Conservation (phyloP, 352 stramenopile species). For the Phytophthora idaei region DNA sequence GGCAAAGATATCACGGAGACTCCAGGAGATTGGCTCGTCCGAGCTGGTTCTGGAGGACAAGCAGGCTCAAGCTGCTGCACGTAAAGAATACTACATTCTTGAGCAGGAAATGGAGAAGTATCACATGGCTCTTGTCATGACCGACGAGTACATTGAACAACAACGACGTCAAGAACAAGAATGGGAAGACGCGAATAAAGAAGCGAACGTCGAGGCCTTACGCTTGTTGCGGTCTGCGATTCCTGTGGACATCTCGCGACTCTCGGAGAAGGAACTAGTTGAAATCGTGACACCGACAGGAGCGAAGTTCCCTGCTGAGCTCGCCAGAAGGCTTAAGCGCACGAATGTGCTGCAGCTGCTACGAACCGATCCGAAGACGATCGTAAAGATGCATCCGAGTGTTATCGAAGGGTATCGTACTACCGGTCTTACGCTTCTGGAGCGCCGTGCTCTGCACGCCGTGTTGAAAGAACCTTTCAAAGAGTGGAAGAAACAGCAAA, state of each 20-base stretch:
- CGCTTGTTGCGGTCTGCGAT: conserved; percentile 71
- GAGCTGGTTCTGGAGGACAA: conserved; percentile 67
- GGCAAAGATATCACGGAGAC: conserved; percentile 71
- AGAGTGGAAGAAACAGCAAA: conserved; percentile 81
- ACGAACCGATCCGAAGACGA: conserved; percentile 69
- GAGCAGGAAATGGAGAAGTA: conserved; percentile 93
- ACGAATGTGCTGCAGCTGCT: conserved; percentile 89
- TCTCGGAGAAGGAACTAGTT: conserved; percentile 78
- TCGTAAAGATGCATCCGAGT: conserved; percentile 85
- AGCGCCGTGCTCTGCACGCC: conserved; percentile 86
- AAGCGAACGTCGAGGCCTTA: conserved; percentile 59
- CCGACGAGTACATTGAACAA: conserved; percentile 90
- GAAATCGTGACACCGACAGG: conserved; percentile 63
- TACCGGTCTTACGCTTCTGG: conserved; percentile 75
- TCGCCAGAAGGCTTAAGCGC: conserved; percentile 88
- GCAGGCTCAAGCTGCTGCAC: conserved; percentile 45
- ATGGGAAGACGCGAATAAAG: conserved; percentile 73
- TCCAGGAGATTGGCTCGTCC: conserved; percentile 84
- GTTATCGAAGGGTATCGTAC: conserved; percentile 70
- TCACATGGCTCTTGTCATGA: conserved; percentile 88
- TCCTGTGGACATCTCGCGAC: conserved; percentile 78
- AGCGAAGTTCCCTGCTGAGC: conserved; percentile 58
- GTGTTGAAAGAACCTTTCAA: conserved; percentile 57
- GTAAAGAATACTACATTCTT: conserved; percentile 88
- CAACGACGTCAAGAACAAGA: conserved; percentile 62